Conservation (phyloP, 306 rosid species). For the Sphenostylis stenocarpa region DNA sequence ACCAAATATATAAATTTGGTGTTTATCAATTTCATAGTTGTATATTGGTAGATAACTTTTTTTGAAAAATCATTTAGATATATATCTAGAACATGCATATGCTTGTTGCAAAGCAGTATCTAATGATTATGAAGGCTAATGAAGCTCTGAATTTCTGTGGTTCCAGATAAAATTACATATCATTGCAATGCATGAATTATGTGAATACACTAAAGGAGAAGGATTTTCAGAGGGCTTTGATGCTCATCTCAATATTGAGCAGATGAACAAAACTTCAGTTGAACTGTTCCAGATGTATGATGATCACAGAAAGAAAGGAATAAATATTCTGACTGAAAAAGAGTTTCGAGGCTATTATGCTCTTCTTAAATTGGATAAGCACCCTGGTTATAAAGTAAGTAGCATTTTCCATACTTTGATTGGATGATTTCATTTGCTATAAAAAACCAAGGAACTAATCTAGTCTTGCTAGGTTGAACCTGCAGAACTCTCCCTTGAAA, state of each 20-base stretch:
- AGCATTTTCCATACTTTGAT: conserved; percentile 29
- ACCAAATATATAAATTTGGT: background rate
- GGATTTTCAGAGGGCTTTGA: conserved; percentile 99
- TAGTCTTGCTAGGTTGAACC: conserved; percentile 86
- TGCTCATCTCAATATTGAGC: conserved; percentile 98
- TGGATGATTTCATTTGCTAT: conserved; percentile 37
- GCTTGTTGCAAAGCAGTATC: conserved; percentile 27
- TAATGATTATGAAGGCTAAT: conserved; percentile 38
- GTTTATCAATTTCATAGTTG: conserved; percentile 15
- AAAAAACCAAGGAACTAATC: conserved; percentile 39
- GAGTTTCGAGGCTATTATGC: conserved; percentile 99
- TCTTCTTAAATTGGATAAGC: conserved; percentile 98
- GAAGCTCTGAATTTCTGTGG: conserved; percentile 34
- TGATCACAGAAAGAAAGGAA: conserved; percentile 97
- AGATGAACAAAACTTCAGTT: conserved; percentile 98
- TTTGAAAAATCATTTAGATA: background rate
- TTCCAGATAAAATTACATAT: conserved; percentile 93
- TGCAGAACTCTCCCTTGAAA: conserved; percentile 98
- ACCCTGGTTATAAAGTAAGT: conserved; percentile 97
- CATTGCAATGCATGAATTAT: conserved; percentile 93
- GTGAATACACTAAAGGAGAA: conserved; percentile 96
- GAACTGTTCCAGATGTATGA: conserved; percentile 95
- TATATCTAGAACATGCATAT: conserved; percentile 21
- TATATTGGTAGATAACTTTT: background rate
- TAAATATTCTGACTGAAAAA: conserved; percentile 65